Evolutionary conservation across 2,329 filamentous ascomycete genomes (phyloP).

Genomic region (Pseudocercospora musae): DNA sequence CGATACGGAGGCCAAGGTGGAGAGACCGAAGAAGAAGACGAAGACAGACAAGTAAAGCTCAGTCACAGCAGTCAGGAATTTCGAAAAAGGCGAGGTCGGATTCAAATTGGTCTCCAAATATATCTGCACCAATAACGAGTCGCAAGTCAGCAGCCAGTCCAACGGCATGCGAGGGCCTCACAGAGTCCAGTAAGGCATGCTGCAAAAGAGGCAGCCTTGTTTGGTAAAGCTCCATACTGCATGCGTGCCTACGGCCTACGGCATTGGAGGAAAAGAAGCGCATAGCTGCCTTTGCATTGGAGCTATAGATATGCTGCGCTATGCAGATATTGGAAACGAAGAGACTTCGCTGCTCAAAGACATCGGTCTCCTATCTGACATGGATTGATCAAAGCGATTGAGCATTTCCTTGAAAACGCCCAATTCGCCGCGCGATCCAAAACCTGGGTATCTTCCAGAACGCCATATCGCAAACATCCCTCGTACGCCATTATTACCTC

Average conservation of each 20-base stretch:
- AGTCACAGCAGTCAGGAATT: neutral
- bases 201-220: neutral
- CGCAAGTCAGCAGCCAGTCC: neutral
- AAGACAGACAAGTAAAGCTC: conserved; percentile 43
- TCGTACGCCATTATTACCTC: neutral
- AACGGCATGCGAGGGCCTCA: neutral
- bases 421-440: neutral
- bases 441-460: neutral
- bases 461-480: neutral
- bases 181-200: neutral
- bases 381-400: too few relatives aligned
- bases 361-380: neutral
- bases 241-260: neutral
- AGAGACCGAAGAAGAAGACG: conserved; percentile 63
- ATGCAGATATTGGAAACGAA: neutral
- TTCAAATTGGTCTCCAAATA: neutral
- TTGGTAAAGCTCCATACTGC: neutral
- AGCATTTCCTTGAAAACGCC: neutral
- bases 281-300: neutral
- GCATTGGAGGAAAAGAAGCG: neutral
- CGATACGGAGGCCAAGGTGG: conserved; percentile 52
- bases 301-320: neutral
- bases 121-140: neutral
- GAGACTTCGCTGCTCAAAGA: neutral
- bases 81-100: neutral